Base-by-base conservation (phyloP, 2,329 filamentous ascomycete genomes). In the Paramyrothecium sp. region DNA sequence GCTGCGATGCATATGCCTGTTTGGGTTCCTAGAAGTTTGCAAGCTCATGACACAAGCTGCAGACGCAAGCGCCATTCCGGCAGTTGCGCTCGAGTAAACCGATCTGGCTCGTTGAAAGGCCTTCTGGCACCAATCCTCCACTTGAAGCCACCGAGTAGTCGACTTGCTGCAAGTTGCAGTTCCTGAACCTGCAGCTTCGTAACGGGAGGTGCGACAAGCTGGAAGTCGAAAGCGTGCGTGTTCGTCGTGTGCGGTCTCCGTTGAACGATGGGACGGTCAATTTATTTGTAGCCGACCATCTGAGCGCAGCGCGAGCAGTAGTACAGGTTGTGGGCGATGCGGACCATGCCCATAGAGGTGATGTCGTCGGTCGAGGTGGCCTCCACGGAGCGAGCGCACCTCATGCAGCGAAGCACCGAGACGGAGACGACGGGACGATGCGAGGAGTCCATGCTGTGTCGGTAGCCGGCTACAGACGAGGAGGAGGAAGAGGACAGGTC, bases 281-380 rank as follows among this genome's bases (percentile, higher is more conserved):
- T 65, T 82, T 80, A 87, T 69, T 81, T 83, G 71, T 87, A 88
- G 64, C 85, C 86, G 33, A 86, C 83, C 69, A 85, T 83, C 67
- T 80, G 82, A 58, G 86, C 86, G 68, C 86, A 89, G 38, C 83
- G 79, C 58, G 81, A 78, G 73, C 86, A 88, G 72, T 89, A 88
- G 75, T 88, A 88, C 59, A 88, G 81, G 70, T 86, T 86, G 70
- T 84, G 82, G 2, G 84, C 84, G 60, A 88, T 85, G 65, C 82
- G 80, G 16, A 89, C 81, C 85, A 89, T 89, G 60, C 85, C 85
- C 57, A 76, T 82, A 48, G 81, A 75, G 62, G 73, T 76, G 53
- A 80, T 75, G 70, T 87, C 83, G 69, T 87, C 84, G 33, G 83
- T 85, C 10, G 82, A 80, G 8, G 84, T 86, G 26, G 82, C 79